These are phyloP conservation scores for Schwanniomyces pseudopolymorphus DNA, from an alignment of 805 yeast genomes.

Conservation along the genomic window DNA sequence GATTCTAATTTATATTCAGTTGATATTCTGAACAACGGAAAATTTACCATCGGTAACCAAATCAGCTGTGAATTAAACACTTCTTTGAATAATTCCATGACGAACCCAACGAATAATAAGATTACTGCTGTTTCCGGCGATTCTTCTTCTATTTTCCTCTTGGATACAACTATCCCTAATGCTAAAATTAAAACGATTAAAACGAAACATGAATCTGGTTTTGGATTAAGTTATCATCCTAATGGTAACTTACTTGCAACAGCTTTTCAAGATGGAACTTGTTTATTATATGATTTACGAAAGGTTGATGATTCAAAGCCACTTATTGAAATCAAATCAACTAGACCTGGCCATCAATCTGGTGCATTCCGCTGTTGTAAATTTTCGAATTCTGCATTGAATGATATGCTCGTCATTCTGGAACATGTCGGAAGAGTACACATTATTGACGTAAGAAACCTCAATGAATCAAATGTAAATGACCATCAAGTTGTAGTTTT, in stretches of 20 bases:
- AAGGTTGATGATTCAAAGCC: constrained; percentile 47
- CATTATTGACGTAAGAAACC: constrained; percentile 73
- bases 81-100: constrained; percentile 72
- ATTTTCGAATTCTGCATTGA: constrained; percentile 54
- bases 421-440: constrained; percentile 91
- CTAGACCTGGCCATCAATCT: constrained; percentile 51
- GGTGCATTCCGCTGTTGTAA: constrained; percentile 70
- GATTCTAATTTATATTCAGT: constrained; percentile 70
- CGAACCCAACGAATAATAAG: constrained; percentile 47
- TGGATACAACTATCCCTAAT: constrained; percentile 40
- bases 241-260: constrained; percentile 74
- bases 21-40: constrained; percentile 50
- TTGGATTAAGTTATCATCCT: constrained; percentile 77
- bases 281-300: constrained; percentile 75
- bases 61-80: constrained; percentile 52
- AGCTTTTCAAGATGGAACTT: constrained; percentile 83
- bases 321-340: constrained; percentile 54
- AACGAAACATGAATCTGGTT: constrained; percentile 74
- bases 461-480: constrained; percentile 30
- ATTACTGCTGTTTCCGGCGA: constrained; percentile 69
- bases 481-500: constrained; percentile 76
- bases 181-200: constrained; percentile 40
- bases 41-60: constrained; percentile 40
- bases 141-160: constrained; percentile 59
- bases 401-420: constrained; percentile 71